Base-by-base conservation (phyloP, 78 protist species). In the Dictyostelium firmibasis region DNA sequence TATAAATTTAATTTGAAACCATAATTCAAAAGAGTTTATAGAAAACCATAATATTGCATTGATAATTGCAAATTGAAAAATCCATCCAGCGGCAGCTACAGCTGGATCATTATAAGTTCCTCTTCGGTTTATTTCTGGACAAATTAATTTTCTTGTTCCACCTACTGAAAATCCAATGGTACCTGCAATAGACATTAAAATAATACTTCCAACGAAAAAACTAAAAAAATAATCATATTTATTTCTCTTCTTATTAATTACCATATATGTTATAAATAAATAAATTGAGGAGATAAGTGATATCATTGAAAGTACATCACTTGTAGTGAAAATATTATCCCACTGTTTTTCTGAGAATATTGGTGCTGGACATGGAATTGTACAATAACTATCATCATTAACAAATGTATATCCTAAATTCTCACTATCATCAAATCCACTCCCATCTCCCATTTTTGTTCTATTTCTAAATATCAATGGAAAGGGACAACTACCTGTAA, bases 121-220 rank as follows among this genome's bases (percentile, higher is more conserved):
- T 31, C 79, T 27, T 13, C 79, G 33, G 18, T 81, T 36, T 11
- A 18, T 29, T 18, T 25, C 50, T 27, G 79, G 79, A 33, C 79
- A 72, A 2, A 84, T 3, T 27, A 38, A 4, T 7, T 62, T 41
- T 16, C 43, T 33, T 0, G 79, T 33, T 23, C 27, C 43, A 13
- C 62, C 53, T 35, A 74, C 89, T 9, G 60, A 31, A 25, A 89
- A 50, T 8, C 47, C 50, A 20, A 89, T 47, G 14, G 77, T 14
- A n/a, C 87, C 86, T 11, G 94, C 70, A 1, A 81, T 29, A 31
- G 85, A 67, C 75, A 89, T 81, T 20, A 60, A n/a, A 20, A 69
- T 67, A 4, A 69, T 33, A 43, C 86, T 23, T 0, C 41, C 5
- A 6, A 81, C 33, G 20, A 81, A 78, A 23, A 83, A 81, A 35